Conservation (phyloP, 2,329 filamentous ascomycete genomes). For the Tolypocladium ovalisporum region DNA sequence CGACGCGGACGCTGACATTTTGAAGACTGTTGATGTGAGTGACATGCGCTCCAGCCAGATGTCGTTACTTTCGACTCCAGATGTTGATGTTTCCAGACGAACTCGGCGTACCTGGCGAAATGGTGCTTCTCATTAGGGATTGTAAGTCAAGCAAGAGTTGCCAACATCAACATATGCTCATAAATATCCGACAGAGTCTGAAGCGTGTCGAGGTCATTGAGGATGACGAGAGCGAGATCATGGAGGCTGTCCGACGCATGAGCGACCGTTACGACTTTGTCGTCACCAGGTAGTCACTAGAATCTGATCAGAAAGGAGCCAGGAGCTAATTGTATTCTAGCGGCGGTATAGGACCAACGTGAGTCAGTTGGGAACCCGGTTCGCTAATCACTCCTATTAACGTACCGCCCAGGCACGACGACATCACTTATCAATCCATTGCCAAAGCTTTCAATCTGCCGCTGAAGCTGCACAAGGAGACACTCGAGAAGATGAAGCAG, state of each 20-base stretch:
- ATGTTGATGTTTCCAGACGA: slow-evolving; percentile 35
- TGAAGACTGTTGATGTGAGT: slow-evolving; percentile 29
- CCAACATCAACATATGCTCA: background rate
- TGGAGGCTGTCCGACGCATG: slow-evolving; percentile 81
- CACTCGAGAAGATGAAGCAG: slow-evolving; percentile 72
- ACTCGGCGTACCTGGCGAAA: slow-evolving; percentile 53
- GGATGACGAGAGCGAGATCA: slow-evolving; percentile 83
- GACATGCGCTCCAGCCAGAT: background rate
- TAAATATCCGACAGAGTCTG: slow-evolving; percentile 43
- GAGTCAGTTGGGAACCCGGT: slow-evolving; percentile 19
- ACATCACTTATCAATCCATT: slow-evolving; percentile 93
- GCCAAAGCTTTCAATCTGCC: slow-evolving; percentile 76
- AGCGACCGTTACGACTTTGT: slow-evolving; percentile 86
- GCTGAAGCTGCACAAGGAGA: slow-evolving; percentile 65
- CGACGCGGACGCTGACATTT: slow-evolving; percentile 4
- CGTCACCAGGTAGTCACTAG: slow-evolving; percentile 54
- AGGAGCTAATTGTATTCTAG: slow-evolving; percentile 22
- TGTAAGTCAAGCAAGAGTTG: slow-evolving; percentile 25
- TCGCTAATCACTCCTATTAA: background rate
- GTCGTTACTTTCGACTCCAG: background rate
- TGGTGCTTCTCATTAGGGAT: slow-evolving; percentile 54
- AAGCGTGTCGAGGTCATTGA: slow-evolving; percentile 88
- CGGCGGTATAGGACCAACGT: slow-evolving; percentile 94
- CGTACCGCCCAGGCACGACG: slow-evolving; percentile 60
- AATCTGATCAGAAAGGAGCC: no score